Evolutionary conservation across 2,329 filamentous ascomycete genomes (phyloP).

Genomic region (Penicillium sp.): DNA sequence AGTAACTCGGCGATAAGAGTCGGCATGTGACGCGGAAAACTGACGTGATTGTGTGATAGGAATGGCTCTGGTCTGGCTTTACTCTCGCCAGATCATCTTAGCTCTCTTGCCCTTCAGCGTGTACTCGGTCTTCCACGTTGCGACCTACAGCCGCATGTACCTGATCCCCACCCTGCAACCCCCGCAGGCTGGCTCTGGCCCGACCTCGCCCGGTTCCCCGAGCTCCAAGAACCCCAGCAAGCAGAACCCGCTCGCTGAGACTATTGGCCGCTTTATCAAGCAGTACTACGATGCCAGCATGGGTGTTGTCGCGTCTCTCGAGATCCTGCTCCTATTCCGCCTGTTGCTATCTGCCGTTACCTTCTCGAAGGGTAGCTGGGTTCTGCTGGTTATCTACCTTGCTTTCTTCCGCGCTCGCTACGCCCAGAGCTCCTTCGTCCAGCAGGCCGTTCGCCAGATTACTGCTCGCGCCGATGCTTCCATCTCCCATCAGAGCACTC

Average conservation of each 20-base stretch:
- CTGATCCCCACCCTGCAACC: slow-evolving; percentile 83
- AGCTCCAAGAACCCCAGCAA: slow-evolving; percentile 48
- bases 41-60: slow-evolving; percentile 49
- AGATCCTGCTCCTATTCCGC: slow-evolving; percentile 84
- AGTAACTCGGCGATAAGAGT: slow-evolving; percentile 35
- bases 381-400: slow-evolving; percentile 81
- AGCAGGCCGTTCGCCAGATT: slow-evolving; percentile 71
- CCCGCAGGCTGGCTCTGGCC: slow-evolving; percentile 47
- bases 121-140: slow-evolving; percentile 98
- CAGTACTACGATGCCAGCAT: slow-evolving; percentile 96
- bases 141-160: slow-evolving; percentile 92
- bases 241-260: slow-evolving; percentile 68
- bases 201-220: slow-evolving; percentile 56
- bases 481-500: slow-evolving; percentile 81
- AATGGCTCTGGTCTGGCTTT: slow-evolving; percentile 94
- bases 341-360: slow-evolving; percentile 76
- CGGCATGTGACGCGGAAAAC: slow-evolving; percentile 4
- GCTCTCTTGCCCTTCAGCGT: slow-evolving; percentile 92
- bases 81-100: slow-evolving; percentile 81
- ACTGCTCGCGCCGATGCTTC: slow-evolving; percentile 75
- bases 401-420: slow-evolving; percentile 88
- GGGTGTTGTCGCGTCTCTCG: slow-evolving; percentile 84
- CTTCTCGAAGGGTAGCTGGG: slow-evolving; percentile 89
- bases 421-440: slow-evolving; percentile 89
- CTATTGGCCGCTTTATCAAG: slow-evolving; percentile 92